These are phyloP conservation scores for Trametes polyzona DNA, from an alignment of 1,284 basidiomycete genomes.

Conservation along the genomic window DNA sequence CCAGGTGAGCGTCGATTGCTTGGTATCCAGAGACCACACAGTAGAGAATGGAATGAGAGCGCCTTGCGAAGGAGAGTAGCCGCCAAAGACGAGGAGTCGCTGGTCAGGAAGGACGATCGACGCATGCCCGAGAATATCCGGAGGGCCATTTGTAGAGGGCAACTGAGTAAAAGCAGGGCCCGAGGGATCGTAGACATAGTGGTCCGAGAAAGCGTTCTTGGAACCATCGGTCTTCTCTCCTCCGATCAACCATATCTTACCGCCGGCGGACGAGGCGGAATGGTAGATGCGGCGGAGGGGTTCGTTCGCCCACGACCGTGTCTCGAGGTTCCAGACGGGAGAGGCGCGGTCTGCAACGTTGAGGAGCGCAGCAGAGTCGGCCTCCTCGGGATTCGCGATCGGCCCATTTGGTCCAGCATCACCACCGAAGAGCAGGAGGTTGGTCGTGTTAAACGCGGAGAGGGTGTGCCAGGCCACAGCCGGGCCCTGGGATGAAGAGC, in stretches of 20 bases:
- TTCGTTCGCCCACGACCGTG: slow-evolving; percentile 62
- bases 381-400: slow-evolving; percentile 50
- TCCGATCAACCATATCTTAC: slow-evolving; percentile 69
- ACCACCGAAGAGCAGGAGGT: slow-evolving; percentile 75
- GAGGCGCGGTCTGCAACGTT: slow-evolving; percentile 42
- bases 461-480: slow-evolving; percentile 82
- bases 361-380: slow-evolving; percentile 70
- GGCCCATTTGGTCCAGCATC: slow-evolving; percentile 63
- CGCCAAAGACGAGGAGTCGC: slow-evolving; percentile 76
- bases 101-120: slow-evolving; percentile 71
- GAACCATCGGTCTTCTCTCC: slow-evolving; percentile 83
- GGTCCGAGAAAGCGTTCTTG: slow-evolving; percentile 58
- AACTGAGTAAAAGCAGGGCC: slow-evolving; percentile 56
- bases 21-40: slow-evolving; percentile 70
- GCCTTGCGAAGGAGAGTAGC: slow-evolving; percentile 56
- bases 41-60: slow-evolving; percentile 58
- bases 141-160: slow-evolving; percentile 59
- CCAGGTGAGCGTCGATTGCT: slow-evolving; percentile 55
- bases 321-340: slow-evolving; percentile 53
- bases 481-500: slow-evolving; percentile 54
- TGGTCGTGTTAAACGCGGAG: slow-evolving; percentile 59
- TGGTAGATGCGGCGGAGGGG: slow-evolving; percentile 78
- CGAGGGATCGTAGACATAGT: slow-evolving; percentile 66
- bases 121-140: slow-evolving; percentile 71
- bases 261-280: slow-evolving; percentile 53